Percentiles rank a stretch among this genome's conserved stretches.
Conservation (phyloP, 2,329 filamentous ascomycete genomes). For the Dactylellina haptotyla region DNA sequence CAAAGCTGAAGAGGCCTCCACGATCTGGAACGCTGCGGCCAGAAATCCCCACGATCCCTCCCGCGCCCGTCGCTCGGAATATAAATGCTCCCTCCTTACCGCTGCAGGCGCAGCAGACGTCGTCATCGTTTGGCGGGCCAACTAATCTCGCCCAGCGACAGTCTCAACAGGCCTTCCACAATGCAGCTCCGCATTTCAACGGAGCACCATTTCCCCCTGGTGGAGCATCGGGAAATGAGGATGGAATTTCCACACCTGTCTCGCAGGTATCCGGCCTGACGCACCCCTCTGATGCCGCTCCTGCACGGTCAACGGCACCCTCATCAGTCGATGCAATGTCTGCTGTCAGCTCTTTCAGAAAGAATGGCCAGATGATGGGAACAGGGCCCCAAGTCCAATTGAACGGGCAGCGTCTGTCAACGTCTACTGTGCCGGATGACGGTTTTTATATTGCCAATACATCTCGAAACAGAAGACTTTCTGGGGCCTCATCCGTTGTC, state of each 20-base stretch:
- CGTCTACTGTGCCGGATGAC: conserved; percentile 34
- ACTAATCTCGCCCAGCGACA: background rate
- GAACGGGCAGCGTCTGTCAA: conserved; percentile 45
- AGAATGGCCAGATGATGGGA: background rate
- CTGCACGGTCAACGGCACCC: conserved; percentile 46
- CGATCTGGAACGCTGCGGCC: conserved; percentile 35
- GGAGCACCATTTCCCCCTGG: no score
- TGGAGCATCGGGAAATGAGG: no score
- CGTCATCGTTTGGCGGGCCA: conserved; percentile 23
- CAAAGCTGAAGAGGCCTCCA: conserved; percentile 46
- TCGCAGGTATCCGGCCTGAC: conserved; percentile 47
- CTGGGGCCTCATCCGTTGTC: conserved; percentile 12
- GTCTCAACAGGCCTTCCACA: background rate
- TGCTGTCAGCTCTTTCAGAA: conserved; percentile 43
- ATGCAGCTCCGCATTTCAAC: no score
- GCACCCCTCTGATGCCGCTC: conserved; percentile 39
- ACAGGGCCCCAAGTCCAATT: conserved; percentile 41
- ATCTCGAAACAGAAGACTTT: conserved; percentile 22
- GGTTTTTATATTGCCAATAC: conserved; percentile 26
- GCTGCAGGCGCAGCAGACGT: no score
- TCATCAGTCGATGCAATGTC: conserved; percentile 49
- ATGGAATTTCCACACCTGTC: conserved; percentile 50
- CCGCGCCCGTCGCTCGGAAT: conserved; percentile 24
- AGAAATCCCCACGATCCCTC: conserved; percentile 44
- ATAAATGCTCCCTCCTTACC: no score